A percentile compares a stretch with the other conserved stretches of the same genome.
Conservation (phyloP, 257 asterid genomes). For the Pogostemon cablin region DNA sequence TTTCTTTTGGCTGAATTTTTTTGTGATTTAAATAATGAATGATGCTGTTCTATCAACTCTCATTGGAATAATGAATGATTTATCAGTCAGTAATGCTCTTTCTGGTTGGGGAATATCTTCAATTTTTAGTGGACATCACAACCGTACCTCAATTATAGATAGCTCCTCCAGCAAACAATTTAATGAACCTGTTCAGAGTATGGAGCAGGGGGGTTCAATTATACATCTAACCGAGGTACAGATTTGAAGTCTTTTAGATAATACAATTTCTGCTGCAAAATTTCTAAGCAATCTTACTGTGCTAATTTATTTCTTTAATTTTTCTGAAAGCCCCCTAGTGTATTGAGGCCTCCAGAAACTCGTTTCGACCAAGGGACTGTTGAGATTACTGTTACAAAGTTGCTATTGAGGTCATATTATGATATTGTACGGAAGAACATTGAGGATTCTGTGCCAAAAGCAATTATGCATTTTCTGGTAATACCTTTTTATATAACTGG, state of each 20-base stretch:
- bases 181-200: conserved; percentile 56
- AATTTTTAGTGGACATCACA: conserved; percentile 67
- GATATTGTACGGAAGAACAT: conserved; percentile 81
- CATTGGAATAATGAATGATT: conserved; percentile 22
- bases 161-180: conserved; percentile 51
- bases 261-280: conserved; percentile 6
- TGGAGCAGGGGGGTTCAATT: conserved; percentile 63
- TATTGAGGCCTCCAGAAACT: conserved; percentile 77
- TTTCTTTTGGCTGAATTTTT: not conserved
- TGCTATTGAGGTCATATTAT: conserved; percentile 76
- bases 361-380: conserved; percentile 66
- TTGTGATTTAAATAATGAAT: conserved; percentile 1
- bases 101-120: conserved; percentile 89
- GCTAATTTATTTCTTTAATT: conserved; percentile 14
- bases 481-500: conserved; percentile 12
- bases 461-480: conserved; percentile 97
- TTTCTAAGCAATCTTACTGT: conserved; percentile 18
- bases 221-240: conserved; percentile 81
- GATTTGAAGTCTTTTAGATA: not conserved
- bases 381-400: conserved; percentile 72
- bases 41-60: conserved; percentile 8
- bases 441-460: conserved; percentile 85
- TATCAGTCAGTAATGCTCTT: conserved; percentile 53
- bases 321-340: conserved; percentile 69
- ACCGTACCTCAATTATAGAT: conserved; percentile 61